These are phyloP conservation scores for Hericium coralloides DNA, from an alignment of 768 basidiomycete genomes.

Conservation along the genomic window DNA sequence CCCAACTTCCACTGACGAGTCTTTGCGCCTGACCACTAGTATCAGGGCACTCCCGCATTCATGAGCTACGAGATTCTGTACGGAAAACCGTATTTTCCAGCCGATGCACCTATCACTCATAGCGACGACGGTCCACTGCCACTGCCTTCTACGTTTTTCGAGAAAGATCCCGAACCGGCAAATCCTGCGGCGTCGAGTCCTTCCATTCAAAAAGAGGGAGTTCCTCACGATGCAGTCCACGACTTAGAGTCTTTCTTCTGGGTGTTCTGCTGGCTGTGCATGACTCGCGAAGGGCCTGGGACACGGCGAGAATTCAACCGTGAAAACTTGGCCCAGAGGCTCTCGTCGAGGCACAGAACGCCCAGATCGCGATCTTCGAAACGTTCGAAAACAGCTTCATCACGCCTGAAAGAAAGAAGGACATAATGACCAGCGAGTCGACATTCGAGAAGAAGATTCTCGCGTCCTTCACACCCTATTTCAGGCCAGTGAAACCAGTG, in stretches of 20 bases:
- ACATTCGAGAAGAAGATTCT: neutral
- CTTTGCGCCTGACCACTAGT: too few species aligned
- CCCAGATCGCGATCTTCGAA: neutral
- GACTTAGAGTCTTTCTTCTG: constrained; percentile 1
- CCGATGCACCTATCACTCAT: too few species aligned
- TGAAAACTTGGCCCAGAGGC: neutral
- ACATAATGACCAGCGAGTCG: neutral
- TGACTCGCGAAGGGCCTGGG: neutral
- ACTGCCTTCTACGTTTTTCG: too few species aligned
- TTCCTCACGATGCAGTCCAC: neutral
- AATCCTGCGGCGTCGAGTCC: too few species aligned
- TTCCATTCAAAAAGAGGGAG: too few species aligned
- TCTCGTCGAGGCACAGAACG: neutral
- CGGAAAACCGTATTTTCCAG: too few species aligned
- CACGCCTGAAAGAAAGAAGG: neutral
- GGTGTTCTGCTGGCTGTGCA: neutral
- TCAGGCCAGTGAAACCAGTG: neutral
- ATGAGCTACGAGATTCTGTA: neutral
- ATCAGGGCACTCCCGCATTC: neutral
- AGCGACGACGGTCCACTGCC: too few species aligned
- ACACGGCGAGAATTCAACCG: neutral
- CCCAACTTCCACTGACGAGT: neutral
- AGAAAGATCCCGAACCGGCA: too few species aligned
- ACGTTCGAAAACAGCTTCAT: neutral
- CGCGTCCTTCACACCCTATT: neutral